Evolutionary conservation across 345 rosid genomes (phyloP).

Genomic region (Eucalyptus decipiens): DNA sequence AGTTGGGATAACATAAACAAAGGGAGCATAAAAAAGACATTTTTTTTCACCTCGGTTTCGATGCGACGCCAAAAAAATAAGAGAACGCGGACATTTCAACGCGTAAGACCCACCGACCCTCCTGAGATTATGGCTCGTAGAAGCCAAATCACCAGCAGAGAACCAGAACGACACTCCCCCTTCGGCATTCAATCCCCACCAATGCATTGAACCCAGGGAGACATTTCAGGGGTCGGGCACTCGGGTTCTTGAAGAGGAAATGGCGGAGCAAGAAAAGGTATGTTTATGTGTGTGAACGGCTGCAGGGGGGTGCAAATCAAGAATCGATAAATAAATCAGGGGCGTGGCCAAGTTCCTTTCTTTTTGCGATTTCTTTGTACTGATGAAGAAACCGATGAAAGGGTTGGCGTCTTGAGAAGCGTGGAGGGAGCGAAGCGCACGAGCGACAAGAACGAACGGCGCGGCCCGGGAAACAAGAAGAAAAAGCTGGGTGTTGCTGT

Average conservation of each 20-base stretch:
- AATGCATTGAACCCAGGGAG: background rate
- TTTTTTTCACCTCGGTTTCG: conserved; percentile 38
- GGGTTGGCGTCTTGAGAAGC: background rate
- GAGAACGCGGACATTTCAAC: conserved; percentile 2
- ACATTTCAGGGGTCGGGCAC: background rate
- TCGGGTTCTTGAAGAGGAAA: background rate
- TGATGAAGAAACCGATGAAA: background rate
- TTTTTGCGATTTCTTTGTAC: background rate
- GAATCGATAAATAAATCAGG: background rate
- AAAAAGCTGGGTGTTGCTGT: background rate
- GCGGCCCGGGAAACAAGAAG: background rate
- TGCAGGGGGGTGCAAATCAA: background rate
- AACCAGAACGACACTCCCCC: background rate
- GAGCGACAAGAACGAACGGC: background rate
- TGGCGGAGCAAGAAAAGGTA: conserved; percentile 43
- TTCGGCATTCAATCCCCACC: background rate
- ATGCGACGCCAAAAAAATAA: conserved; percentile 19
- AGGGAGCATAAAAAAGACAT: background rate
- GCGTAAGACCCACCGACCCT: conserved; percentile 39
- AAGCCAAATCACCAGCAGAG: background rate
- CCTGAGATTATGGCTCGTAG: conserved; percentile 19
- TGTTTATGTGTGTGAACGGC: background rate
- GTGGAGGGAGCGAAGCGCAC: background rate
- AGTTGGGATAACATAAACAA: background rate
- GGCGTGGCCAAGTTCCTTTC: background rate